Evolutionary conservation across 306 rosid species (phyloP).

Genomic region (Fragaria nilgerrensis): DNA sequence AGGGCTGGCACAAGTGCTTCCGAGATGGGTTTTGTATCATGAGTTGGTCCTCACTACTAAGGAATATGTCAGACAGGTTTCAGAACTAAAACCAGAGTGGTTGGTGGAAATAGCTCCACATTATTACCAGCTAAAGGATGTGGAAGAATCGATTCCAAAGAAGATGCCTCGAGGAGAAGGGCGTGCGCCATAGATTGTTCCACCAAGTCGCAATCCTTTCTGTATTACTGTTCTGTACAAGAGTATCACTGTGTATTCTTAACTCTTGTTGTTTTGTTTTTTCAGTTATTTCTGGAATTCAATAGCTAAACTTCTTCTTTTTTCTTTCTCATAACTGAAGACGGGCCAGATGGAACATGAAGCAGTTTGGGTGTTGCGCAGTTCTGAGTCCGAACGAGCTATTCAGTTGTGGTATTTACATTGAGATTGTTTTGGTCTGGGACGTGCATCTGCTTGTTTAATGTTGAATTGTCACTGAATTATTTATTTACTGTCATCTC

Average conservation of each 20-base stretch:
- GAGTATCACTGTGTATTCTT: background rate
- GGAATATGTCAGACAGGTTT: constrained; percentile 89
- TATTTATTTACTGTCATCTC: background rate
- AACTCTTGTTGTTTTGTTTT: background rate
- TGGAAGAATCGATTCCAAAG: constrained; percentile 57
- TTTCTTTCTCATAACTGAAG: background rate
- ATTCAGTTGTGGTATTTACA: background rate
- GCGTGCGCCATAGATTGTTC: background rate
- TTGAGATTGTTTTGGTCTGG: background rate
- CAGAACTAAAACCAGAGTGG: constrained; percentile 81
- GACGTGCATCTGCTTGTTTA: background rate
- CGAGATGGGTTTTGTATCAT: constrained; percentile 81
- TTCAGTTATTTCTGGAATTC: background rate
- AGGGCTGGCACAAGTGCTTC: constrained; percentile 71
- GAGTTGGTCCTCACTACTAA: constrained; percentile 84
- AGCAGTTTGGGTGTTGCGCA: background rate
- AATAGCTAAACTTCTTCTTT: background rate
- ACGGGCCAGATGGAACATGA: background rate
- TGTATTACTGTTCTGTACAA: background rate
- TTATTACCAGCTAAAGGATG: constrained; percentile 85
- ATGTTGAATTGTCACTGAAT: background rate
- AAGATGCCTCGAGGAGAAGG: constrained; percentile 54
- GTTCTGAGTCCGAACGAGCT: background rate
- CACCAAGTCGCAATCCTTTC: background rate
- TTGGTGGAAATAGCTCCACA: constrained; percentile 90